These are phyloP conservation scores for Phaffomyces opuntiae DNA, from an alignment of 805 yeast genomes.

Conservation along the genomic window DNA sequence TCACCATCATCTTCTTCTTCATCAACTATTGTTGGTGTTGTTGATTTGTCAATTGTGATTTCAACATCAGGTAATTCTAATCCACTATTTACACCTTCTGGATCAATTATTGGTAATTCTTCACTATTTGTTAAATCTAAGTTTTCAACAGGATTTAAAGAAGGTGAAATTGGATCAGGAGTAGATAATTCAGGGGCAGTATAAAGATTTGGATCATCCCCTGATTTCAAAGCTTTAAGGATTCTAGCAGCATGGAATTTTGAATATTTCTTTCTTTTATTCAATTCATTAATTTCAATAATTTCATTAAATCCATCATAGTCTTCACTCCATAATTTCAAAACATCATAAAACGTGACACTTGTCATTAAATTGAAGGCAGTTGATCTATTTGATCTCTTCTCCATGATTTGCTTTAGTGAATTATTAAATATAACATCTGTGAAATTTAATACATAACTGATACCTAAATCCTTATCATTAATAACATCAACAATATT, in stretches of 20 bases:
- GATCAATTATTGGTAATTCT: conserved; percentile 1
- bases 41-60: background rate
- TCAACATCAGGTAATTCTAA: conserved; percentile 3
- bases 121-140: background rate
- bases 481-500: conserved; percentile 41
- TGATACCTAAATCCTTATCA: conserved; percentile 52
- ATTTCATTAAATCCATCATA: conserved; percentile 1
- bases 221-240: conserved; percentile 38
- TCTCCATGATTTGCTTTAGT: conserved; percentile 39
- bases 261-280: conserved; percentile 46
- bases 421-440: conserved; percentile 49
- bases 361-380: conserved; percentile 48
- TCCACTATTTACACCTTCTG: conserved; percentile 6
- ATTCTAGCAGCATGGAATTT: conserved; percentile 58
- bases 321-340: conserved; percentile 34
- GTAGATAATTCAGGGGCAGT: conserved; percentile 26
- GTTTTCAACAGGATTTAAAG: too few species aligned
- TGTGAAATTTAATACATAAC: conserved; percentile 51
- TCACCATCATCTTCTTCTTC: background rate
- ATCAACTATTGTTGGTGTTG: conserved; percentile 1
- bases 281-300: conserved; percentile 26
- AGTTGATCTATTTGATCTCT: conserved; percentile 37
- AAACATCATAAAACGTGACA: conserved; percentile 43
- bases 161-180: too few species aligned
- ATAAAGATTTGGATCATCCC: conserved; percentile 53